Evolutionary conservation across 768 basidiomycete genomes (phyloP).

Genomic region (Leucosporidium yakuticum): DNA sequence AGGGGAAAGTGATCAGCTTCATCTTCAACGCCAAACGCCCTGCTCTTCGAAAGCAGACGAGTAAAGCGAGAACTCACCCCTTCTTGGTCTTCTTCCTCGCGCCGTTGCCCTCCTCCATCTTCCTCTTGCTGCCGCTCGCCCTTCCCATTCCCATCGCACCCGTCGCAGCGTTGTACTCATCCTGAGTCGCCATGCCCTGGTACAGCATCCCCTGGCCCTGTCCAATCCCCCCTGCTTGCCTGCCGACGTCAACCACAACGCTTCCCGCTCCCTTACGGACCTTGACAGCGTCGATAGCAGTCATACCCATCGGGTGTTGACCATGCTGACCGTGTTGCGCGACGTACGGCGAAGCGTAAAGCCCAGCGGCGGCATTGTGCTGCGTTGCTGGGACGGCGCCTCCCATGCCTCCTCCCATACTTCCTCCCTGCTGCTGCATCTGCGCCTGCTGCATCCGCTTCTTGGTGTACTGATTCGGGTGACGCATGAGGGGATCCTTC

Average conservation of each 20-base stretch:
- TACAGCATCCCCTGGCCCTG: constrained; percentile 3
- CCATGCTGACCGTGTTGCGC: background rate
- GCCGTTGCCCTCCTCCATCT: constrained; percentile 14
- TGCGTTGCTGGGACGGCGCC: background rate
- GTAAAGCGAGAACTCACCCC: constrained; percentile 12
- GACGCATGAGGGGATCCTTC: constrained; percentile 23
- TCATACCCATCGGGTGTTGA: constrained; percentile 20
- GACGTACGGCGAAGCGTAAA: background rate
- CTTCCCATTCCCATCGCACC: background rate
- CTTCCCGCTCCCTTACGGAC: background rate
- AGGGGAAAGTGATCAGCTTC: background rate
- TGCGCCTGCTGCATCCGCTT: constrained; percentile 11
- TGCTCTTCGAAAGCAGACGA: no score
- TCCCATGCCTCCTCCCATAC: background rate
- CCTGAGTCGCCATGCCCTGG: constrained; percentile 16
- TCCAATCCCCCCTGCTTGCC: background rate
- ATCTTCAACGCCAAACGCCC: no score
- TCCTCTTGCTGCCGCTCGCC: constrained; percentile 18
- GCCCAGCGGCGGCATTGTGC: background rate
- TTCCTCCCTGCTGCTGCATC: background rate
- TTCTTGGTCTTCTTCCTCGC: constrained; percentile 30
- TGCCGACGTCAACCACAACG: background rate
- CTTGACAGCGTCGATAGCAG: constrained; percentile 15
- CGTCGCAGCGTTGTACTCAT: constrained; percentile 17
- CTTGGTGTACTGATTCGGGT: constrained; percentile 37